These are phyloP conservation scores for Kentomonas sorsogonicus DNA, from an alignment of 208 protist genomes.

Conservation along the genomic window DNA sequence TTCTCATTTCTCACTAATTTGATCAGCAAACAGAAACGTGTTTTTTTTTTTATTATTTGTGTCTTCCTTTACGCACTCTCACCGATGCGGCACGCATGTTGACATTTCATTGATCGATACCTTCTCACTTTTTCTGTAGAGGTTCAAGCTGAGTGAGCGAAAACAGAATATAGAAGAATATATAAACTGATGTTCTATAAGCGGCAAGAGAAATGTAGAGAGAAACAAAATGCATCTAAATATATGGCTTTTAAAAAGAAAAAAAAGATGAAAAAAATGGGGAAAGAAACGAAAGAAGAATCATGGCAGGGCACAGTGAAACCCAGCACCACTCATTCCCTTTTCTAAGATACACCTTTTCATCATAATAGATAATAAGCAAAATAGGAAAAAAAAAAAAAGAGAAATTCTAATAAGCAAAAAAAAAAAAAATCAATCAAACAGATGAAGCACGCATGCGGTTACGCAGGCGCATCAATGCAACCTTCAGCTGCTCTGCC, in stretches of 20 bases:
- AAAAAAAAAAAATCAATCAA: slow-evolving; percentile 10
- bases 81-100: too few relatives aligned
- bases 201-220: neutral
- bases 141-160: slow-evolving; percentile 12
- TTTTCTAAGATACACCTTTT: too few relatives aligned
- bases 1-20: too few relatives aligned
- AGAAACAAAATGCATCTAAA: slow-evolving; percentile 3
- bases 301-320: slow-evolving; percentile 1
- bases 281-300: neutral
- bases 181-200: neutral
- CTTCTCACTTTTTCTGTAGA: too few relatives aligned
- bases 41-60: too few relatives aligned
- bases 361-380: neutral
- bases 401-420: neutral
- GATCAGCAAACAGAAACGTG: too few relatives aligned
- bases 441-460: slow-evolving; percentile 36
- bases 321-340: too few relatives aligned
- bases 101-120: too few relatives aligned
- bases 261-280: slow-evolving; percentile 10
- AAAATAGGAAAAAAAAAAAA: slow-evolving; percentile 1
- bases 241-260: neutral
- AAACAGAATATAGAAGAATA: slow-evolving; percentile 1
- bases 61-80: too few relatives aligned
- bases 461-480: slow-evolving; percentile 47
- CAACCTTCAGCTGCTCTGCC: slow-evolving; percentile 61